Base-by-base conservation (phyloP, 352 stramenopile genomes). In the Phytophthora sansomeana region DNA sequence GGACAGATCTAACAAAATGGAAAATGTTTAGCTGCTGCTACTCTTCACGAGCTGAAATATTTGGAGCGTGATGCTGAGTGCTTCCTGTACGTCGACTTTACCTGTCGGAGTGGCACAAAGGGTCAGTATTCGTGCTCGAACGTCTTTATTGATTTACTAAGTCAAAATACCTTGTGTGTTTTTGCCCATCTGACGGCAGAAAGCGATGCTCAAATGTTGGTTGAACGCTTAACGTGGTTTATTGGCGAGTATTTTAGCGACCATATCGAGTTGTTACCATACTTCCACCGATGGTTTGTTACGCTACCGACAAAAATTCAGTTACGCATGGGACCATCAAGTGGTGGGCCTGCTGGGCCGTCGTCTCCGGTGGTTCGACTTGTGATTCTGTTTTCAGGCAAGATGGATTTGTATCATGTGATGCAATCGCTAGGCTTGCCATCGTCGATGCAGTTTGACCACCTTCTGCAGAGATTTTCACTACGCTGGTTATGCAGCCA, bases 31-130 rank as follows among this genome's bases (percentile, higher is more conserved):
- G 82, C 85, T 55, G 80, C 82, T 2, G 69, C 80, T 4, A 88
- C 85, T 3, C 72, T 93, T 4, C 78, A 93, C 48, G 81, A 91
- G 32, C 68, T 93, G 8, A 89, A 89, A 57, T 93, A 91, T 41
- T 69, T 90, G 8, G 78, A 91, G 41, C 77, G 81, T 13, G 85
- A 76, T 0, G 85, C 85, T 24, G 81, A 93, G 41, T 93, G 85
- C 46, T 93, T 91, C 38, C 6, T 83, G 8, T 91, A 87, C 36
- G 4, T 91, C 6, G 84, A 93, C 60, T 49, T 93, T 6, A 39
- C 74, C 13, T 90, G 79, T 46, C 76, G 73, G 29, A 77, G 51
- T 28, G 75, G 84, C 38, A 81, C 77, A 1, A 80, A 81, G 78
- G 80, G 83, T 92, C 43, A 5, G 63, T 75, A n/a, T 13, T 13